Evolutionary conservation across 257 asterid species (phyloP).

Genomic region (Penstemon newberryi): DNA sequence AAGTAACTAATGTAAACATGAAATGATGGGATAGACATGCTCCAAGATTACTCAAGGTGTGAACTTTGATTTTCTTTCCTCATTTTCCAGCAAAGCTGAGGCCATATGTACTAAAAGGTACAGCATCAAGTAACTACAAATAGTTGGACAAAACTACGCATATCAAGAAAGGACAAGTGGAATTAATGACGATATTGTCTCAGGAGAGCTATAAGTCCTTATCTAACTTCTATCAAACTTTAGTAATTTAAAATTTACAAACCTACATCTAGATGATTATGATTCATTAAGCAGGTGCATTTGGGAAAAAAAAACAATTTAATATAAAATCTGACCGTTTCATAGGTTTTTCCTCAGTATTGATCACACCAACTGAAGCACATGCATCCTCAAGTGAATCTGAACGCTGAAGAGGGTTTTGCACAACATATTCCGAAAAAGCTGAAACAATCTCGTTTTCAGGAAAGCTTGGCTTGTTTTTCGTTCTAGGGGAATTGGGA

Average conservation of each 20-base stretch:
- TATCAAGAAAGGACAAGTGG: neutral
- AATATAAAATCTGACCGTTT: slow-evolving; percentile 54
- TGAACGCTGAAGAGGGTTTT: slow-evolving; percentile 47
- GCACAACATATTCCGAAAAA: slow-evolving; percentile 53
- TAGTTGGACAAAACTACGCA: neutral
- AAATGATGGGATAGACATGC: slow-evolving; percentile 9
- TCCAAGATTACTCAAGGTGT: neutral
- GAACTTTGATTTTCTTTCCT: slow-evolving; percentile 2
- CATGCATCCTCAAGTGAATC: slow-evolving; percentile 31
- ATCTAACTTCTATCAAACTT: neutral
- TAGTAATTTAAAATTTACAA: slow-evolving; percentile 1
- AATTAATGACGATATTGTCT: neutral
- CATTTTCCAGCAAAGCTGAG: slow-evolving; percentile 13
- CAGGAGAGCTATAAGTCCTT: neutral
- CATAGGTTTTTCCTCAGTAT: slow-evolving; percentile 38
- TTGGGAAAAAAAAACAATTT: slow-evolving; percentile 19
- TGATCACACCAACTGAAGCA: slow-evolving; percentile 42
- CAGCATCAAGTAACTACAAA: neutral
- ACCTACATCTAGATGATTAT: neutral
- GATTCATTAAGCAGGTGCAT: slow-evolving; percentile 14
- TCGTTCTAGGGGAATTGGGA: slow-evolving; percentile 81
- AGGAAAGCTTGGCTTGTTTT: slow-evolving; percentile 47
- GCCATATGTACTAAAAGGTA: neutral
- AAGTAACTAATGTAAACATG: neutral
- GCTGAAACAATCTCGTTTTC: slow-evolving; percentile 64